Evolutionary conservation across 2,329 filamentous ascomycete genomes (phyloP).

Genomic region (Colletotrichum siamense): DNA sequence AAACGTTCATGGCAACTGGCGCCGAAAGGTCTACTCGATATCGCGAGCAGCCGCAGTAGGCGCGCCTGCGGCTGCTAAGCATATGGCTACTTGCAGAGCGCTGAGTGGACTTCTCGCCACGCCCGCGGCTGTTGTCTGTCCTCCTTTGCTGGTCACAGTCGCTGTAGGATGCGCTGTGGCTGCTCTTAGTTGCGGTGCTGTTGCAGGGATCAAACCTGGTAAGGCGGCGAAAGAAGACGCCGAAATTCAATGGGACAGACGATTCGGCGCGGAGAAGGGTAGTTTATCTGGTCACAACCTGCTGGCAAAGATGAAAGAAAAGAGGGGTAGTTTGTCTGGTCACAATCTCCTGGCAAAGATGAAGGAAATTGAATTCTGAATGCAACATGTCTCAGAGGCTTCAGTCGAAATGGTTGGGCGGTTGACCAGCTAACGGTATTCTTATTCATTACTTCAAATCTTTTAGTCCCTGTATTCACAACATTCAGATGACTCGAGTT

Average conservation of each 20-base stretch:
- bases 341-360: neutral
- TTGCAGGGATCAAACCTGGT: neutral
- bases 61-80: neutral
- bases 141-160: neutral
- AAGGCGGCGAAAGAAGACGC: neutral
- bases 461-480: neutral
- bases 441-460: neutral
- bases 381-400: neutral
- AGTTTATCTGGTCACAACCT: neutral
- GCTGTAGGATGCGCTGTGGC: neutral
- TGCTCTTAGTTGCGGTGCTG: neutral
- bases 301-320: neutral
- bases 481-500: rapidly evolving
- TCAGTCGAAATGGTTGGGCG: rapidly evolving
- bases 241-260: neutral
- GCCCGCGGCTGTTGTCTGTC: neutral
- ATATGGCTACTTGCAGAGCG: neutral
- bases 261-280: neutral
- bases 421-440: neutral
- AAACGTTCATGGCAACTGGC: neutral
- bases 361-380: neutral
- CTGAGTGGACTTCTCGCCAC: neutral
- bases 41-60: neutral
- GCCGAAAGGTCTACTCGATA: neutral
- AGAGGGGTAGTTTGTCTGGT: too few species aligned